Base-by-base conservation (phyloP, 768 basidiomycete genomes). In the Agaricus subrufescens region DNA sequence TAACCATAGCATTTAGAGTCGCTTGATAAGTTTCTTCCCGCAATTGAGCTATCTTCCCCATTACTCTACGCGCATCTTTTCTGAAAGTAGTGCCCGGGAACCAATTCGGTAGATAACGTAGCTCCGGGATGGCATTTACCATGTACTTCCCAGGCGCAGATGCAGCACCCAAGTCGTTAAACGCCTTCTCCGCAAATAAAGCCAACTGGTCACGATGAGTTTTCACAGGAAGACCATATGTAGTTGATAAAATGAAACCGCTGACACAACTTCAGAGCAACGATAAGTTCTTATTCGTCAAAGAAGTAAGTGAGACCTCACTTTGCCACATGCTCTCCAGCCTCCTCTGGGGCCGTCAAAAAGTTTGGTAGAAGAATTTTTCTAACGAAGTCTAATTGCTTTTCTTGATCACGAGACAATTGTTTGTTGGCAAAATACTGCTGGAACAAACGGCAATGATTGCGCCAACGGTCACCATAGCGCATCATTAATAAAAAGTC, bases 21-120 rank as follows among this genome's bases (percentile, higher is more conserved):
- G 42, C 48, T 14, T 55, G 43, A 42, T 50, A 59, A 19, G 42
- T 8, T 54, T 38, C n/a, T 15, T 29, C 34, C 25, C 43, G 39
- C 37, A 55, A 59, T 14, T 47, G 38, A 9, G 38, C 26, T 4
- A 51, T 14, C 8, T 51, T 51, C 37, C 40, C 57, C 3, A 46
- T 45, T 60, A 69, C 68, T 42, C 52, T 54, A 39, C 64, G 65
- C 19, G 70, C 73, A 29, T 64, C 56, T 5, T 60, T 62, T 44
- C 69, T 62, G 62, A 76, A 76, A 1, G 66, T 62, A 1, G 65
- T 65, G 1, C 75, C 67, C 23, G 69, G 69, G 6, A 70, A 52
- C 69, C 69, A 70, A 9, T 54, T 58, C 1, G 69, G 69, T 7
- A 70, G 29, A 30, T 68, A 63, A 54, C 63, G 64, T 23, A 70